Conservation (phyloP, 1,139 yeast species). For the Tardiomyces digboiensis region DNA sequence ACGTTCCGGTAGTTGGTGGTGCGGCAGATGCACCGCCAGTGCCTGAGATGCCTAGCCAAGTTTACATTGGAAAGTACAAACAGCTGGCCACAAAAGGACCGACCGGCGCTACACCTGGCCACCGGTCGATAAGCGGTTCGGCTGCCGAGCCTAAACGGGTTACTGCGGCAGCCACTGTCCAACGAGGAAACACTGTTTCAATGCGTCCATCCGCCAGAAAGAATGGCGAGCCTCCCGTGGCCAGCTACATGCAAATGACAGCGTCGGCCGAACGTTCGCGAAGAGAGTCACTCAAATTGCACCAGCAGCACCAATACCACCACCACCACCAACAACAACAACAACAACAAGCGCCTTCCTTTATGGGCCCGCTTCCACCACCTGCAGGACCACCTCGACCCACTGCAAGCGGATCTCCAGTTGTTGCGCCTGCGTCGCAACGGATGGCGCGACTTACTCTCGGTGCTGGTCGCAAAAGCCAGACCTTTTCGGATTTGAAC, state of each 20-base stretch:
- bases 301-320: background rate
- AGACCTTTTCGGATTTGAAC: background rate
- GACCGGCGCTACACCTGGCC: background rate
- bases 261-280: background rate
- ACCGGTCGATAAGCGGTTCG: background rate
- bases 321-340: background rate
- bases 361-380: background rate
- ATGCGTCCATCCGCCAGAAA: background rate
- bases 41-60: conserved; percentile 17
- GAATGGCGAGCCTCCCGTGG: background rate
- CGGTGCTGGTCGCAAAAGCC: background rate
- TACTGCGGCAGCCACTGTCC: background rate
- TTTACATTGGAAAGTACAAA: conserved; percentile 9
- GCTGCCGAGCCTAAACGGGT: background rate
- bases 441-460: background rate
- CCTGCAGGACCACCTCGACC: background rate
- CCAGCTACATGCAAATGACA: background rate
- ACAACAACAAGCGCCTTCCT: background rate
- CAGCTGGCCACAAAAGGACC: conserved; percentile 5
- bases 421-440: background rate
- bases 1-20: conserved; percentile 3
- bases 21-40: conserved; percentile 14
- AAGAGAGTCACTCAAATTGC: background rate
- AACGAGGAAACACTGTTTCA: background rate
- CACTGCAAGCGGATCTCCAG: background rate